Percentiles rank a stretch among this genome's conserved stretches.
phyloP scores from a whole-genome alignment of 139 green algal genomes.

The Zygnema cylindricum region DNA sequence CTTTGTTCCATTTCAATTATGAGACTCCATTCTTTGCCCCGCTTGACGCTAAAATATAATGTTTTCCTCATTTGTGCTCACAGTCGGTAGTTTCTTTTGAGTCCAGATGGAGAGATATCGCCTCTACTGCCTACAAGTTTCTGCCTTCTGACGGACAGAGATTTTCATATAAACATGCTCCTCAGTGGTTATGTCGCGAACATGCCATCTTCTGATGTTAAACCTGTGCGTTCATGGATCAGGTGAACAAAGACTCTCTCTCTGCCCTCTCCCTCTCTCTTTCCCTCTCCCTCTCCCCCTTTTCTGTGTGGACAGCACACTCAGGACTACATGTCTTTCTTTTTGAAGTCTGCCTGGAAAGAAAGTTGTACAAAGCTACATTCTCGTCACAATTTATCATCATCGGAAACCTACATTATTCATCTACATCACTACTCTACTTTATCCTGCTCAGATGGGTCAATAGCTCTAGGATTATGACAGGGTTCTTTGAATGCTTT shows the following conservation, averaged over 20 bases:
- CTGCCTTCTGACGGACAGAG: slow-evolving; percentile 44
- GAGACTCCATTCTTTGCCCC: too few relatives aligned
- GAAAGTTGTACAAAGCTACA: neutral
- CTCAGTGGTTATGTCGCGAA: slow-evolving; percentile 39
- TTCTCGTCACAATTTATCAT: neutral
- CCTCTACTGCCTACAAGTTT: slow-evolving; percentile 12
- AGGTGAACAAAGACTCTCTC: slow-evolving; percentile 18
- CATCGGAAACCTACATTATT: neutral
- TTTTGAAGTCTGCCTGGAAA: neutral
- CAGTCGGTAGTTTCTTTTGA: too few relatives aligned
- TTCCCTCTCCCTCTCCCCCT: neutral
- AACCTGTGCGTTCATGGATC: slow-evolving; percentile 33
- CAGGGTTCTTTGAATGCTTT: too few relatives aligned
- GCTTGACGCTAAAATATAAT: too few relatives aligned
- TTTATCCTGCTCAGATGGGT: neutral
- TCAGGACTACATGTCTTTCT: neutral
- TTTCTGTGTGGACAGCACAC: neutral
- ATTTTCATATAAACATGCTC: slow-evolving; percentile 61
- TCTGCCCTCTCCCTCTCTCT: neutral
- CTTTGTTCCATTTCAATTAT: too few relatives aligned
- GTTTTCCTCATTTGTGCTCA: neutral
- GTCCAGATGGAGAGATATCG: slow-evolving; percentile 4
- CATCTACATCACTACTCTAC: neutral
- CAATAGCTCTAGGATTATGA: too few relatives aligned
- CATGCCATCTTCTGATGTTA: neutral